Percentiles rank a stretch among this genome's conserved stretches.
Conservation (phyloP, 1,139 yeast genomes). For the Pichia sp. region DNA sequence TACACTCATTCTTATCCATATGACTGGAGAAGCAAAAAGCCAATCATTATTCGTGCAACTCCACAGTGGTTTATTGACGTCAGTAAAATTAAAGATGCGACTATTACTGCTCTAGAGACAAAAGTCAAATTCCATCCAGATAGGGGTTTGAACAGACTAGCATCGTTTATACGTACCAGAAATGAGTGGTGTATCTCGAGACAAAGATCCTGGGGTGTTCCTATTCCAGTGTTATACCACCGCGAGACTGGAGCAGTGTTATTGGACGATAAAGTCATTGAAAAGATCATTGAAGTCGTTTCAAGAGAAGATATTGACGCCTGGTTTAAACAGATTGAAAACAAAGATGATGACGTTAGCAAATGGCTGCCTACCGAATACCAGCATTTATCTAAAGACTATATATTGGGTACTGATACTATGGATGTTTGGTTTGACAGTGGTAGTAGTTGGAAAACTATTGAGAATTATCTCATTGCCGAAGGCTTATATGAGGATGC, state of each 20-base stretch:
- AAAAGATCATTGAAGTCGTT: conserved; percentile 44
- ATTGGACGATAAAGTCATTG: conserved; percentile 43
- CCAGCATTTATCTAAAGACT: conserved; percentile 32
- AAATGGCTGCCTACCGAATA: conserved; percentile 63
- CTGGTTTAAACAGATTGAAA: conserved; percentile 59
- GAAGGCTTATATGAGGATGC: conserved; percentile 26
- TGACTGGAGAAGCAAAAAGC: conserved; percentile 95
- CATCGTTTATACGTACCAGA: conserved; percentile 67
- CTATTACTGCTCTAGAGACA: conserved; percentile 48
- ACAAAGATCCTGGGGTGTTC: conserved; percentile 98
- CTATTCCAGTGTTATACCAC: conserved; percentile 78
- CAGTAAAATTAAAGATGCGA: conserved; percentile 56
- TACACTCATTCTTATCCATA: conserved; percentile 86
- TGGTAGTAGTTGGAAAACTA: conserved; percentile 84
- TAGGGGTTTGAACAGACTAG: conserved; percentile 60
- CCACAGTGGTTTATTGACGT: conserved; percentile 97
- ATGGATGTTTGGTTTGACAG: conserved; percentile 99
- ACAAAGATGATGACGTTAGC: conserved; percentile 30
- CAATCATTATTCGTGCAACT: conserved; percentile 90
- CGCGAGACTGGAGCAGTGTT: conserved; percentile 52
- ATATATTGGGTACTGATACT: conserved; percentile 71
- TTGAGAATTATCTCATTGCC: conserved; percentile 32
- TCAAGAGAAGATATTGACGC: conserved; percentile 55
- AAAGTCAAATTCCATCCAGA: conserved; percentile 67
- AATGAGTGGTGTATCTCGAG: conserved; percentile 97